Percentiles rank a stretch among this genome's conserved stretches.
phyloP scores from a whole-genome alignment of 2,329 filamentous ascomycete genomes.

The Alternaria postmessia region DNA sequence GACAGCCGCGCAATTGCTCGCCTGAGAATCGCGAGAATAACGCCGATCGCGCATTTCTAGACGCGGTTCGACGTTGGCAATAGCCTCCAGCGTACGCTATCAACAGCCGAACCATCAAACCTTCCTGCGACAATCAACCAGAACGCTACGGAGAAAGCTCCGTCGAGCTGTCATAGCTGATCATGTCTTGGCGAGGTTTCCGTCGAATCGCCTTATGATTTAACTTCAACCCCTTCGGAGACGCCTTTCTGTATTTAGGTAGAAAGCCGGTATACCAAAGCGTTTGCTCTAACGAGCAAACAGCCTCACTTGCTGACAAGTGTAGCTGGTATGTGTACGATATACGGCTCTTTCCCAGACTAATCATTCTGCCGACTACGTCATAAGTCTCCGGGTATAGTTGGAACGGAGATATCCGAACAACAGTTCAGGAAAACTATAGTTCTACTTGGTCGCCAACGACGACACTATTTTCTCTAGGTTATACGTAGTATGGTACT shows the following conservation, averaged over 20 bases:
- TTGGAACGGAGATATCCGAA: background rate
- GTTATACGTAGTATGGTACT: background rate
- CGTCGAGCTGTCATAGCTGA: background rate
- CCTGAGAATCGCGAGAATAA: slow-evolving; percentile 1
- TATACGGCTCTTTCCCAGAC: background rate
- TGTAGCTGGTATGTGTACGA: background rate
- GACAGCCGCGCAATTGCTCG: slow-evolving; percentile 2
- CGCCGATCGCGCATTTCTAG: slow-evolving; percentile 3
- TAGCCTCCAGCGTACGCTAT: slow-evolving; percentile 6
- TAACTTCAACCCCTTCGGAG: slow-evolving; percentile 2
- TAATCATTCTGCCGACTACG: background rate
- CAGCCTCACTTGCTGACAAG: slow-evolving; percentile 5
- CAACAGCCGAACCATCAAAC: slow-evolving; percentile 5
- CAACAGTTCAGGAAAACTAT: background rate
- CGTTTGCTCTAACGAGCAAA: background rate
- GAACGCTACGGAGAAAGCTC: slow-evolving; percentile 3
- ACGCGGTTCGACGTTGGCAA: slow-evolving; percentile 12
- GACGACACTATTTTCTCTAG: background rate
- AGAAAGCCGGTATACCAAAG: slow-evolving; percentile 1
- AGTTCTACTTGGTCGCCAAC: background rate
- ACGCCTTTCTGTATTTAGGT: slow-evolving; percentile 1
- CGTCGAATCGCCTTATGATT: slow-evolving; percentile 4
- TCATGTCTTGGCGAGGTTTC: background rate
- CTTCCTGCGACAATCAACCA: background rate
- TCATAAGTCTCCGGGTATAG: background rate